Conservation (phyloP, 306 rosid species). For the Carpinus fangiana region DNA sequence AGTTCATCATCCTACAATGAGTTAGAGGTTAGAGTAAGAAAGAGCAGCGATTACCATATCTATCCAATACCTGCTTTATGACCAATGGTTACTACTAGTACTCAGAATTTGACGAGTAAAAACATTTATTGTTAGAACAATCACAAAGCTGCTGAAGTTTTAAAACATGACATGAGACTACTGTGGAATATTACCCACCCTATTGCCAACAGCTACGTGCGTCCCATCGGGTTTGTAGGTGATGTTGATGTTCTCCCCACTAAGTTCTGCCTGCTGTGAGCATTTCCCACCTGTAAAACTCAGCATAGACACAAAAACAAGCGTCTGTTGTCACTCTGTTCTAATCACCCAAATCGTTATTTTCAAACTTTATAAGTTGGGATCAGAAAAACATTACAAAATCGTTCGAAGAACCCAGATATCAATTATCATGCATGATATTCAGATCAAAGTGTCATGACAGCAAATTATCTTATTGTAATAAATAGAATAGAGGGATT, state of each 20-base stretch:
- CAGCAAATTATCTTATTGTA: too few relatives aligned
- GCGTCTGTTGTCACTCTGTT: too few relatives aligned
- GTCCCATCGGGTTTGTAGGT: constrained; percentile 97
- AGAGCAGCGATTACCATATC: not conserved
- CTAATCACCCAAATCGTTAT: not conserved
- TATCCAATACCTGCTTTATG: not conserved
- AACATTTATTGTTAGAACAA: constrained; percentile 12
- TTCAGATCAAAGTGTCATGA: not conserved
- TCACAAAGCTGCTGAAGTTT: constrained; percentile 23
- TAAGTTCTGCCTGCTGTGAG: constrained; percentile 85
- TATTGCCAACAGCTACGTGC: constrained; percentile 89
- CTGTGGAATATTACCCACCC: constrained; percentile 54
- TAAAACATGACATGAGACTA: constrained; percentile 26
- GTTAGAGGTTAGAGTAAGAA: constrained; percentile 8
- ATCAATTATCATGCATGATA: not conserved
- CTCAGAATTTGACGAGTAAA: constrained; percentile 1
- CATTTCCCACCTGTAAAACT: constrained; percentile 80
- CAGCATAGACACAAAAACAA: constrained; percentile 10
- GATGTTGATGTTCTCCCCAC: constrained; percentile 93
- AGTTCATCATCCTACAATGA: constrained; percentile 79
- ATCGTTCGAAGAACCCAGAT: not conserved
- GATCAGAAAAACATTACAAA: not conserved
- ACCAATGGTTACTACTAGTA: constrained; percentile 9
- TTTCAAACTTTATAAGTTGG: not conserved
- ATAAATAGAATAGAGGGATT: too few relatives aligned